These are phyloP conservation scores for Agrocybe pediades DNA, from an alignment of 768 basidiomycete genomes.

Conservation along the genomic window DNA sequence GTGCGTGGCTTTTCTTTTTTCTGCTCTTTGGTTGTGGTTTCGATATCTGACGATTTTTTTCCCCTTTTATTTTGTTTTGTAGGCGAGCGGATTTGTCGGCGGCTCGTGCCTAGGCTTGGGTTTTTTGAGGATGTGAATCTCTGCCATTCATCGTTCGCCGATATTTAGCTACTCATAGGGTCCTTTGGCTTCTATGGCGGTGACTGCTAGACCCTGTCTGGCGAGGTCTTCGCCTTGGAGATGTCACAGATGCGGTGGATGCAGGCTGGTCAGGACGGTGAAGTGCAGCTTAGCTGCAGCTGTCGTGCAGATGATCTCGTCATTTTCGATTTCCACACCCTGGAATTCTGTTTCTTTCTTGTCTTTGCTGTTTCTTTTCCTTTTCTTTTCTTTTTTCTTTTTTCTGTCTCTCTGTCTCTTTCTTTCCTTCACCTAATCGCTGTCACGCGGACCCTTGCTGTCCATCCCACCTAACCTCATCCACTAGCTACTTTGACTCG, in stretches of 20 bases:
- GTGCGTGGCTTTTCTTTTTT: slow-evolving; percentile 47
- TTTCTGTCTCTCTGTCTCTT: slow-evolving; percentile 6
- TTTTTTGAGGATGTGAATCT: background rate
- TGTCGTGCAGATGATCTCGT: background rate
- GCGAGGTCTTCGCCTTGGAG: no score
- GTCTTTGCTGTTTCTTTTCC: slow-evolving; percentile 4
- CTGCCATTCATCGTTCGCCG: background rate
- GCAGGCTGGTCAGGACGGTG: no score
- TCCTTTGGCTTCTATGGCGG: no score
- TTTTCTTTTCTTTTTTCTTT: slow-evolving; percentile 1
- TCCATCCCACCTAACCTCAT: no score
- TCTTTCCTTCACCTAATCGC: background rate
- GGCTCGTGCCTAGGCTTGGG: slow-evolving; percentile 19
- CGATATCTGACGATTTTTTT: background rate
- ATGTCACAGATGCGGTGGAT: no score
- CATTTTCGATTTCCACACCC: background rate
- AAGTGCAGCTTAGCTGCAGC: no score
- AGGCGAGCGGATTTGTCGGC: slow-evolving; percentile 48
- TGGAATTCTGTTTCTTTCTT: background rate
- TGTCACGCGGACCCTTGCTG: background rate
- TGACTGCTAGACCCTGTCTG: no score
- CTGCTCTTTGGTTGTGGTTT: background rate
- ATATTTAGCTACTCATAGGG: background rate
- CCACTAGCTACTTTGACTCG: no score
- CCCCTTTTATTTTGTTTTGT: slow-evolving; percentile 7